Evolutionary conservation across 176 grass and related monocot species (phyloP).

Genomic region (Triticum urartu): DNA sequence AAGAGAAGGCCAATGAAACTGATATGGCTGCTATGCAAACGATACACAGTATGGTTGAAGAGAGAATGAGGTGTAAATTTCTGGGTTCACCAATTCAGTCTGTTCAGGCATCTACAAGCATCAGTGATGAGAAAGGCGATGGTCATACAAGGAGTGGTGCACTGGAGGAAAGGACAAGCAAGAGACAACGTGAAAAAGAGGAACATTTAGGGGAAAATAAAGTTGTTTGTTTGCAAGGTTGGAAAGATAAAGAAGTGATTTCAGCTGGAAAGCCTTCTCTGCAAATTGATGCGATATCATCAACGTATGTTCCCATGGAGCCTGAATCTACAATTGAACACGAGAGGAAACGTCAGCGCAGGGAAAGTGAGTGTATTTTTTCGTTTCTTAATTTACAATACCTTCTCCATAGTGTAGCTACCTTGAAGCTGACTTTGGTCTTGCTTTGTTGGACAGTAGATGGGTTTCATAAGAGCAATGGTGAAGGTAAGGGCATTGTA

Average conservation of each 20-base stretch:
- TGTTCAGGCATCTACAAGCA: conserved; percentile 34
- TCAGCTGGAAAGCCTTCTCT: background rate
- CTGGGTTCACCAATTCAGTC: conserved; percentile 45
- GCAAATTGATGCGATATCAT: conserved; percentile 6
- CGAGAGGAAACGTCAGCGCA: conserved; percentile 47
- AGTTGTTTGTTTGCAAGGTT: conserved; percentile 42
- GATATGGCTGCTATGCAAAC: conserved; percentile 54
- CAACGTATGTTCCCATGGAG: background rate
- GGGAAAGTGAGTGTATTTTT: conserved; percentile 31
- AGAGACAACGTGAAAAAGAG: conserved; percentile 67
- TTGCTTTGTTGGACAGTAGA: conserved; percentile 38
- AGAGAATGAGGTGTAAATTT: conserved; percentile 68
- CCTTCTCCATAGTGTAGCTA: background rate
- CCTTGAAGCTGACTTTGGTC: background rate
- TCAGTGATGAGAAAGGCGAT: conserved; percentile 55
- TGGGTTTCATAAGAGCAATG: conserved; percentile 35
- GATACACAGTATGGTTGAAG: conserved; percentile 70
- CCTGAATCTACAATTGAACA: conserved; percentile 32
- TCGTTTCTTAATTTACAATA: background rate
- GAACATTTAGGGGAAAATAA: conserved; percentile 66
- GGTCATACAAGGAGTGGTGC: conserved; percentile 35
- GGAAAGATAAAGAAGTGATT: conserved; percentile 44
- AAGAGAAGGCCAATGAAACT: conserved; percentile 9
- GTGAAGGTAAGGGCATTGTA: conserved; percentile 28
- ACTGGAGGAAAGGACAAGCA: background rate